Evolutionary conservation across 2,329 filamentous ascomycete species (phyloP).

Genomic region (Curvularia sp.): DNA sequence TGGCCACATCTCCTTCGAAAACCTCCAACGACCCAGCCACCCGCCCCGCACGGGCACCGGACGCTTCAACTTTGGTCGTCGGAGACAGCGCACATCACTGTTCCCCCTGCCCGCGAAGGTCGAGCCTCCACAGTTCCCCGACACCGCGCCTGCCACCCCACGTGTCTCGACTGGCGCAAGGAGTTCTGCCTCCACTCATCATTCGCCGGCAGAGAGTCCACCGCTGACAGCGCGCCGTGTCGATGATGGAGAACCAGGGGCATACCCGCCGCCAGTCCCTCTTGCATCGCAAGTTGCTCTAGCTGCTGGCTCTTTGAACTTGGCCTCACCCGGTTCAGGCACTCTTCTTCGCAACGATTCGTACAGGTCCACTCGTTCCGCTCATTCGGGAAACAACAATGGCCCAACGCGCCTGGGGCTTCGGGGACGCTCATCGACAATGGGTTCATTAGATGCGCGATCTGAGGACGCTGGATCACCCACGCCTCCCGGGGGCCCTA

Average conservation of each 20-base stretch:
- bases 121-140: constrained; percentile 56
- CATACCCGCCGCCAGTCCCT: constrained; percentile 50
- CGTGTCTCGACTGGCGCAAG: constrained; percentile 53
- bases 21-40: constrained; percentile 51
- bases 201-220: constrained; percentile 48
- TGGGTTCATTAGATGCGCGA: constrained; percentile 79
- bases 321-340: constrained; percentile 54
- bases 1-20: constrained; percentile 49
- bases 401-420: constrained; percentile 66
- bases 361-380: constrained; percentile 70
- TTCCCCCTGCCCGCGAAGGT: constrained; percentile 89
- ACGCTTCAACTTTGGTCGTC: constrained; percentile 75
- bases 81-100: constrained; percentile 73
- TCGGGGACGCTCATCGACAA: constrained; percentile 84
- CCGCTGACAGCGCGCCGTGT: constrained; percentile 47
- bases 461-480: constrained; percentile 74
- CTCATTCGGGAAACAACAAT: constrained; percentile 62
- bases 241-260: constrained; percentile 39
- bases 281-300: constrained; percentile 62
- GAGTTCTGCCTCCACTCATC: constrained; percentile 44
- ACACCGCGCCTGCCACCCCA: constrained; percentile 55
- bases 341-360: constrained; percentile 67
- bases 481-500: constrained; percentile 55
- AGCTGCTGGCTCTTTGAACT: constrained; percentile 56
- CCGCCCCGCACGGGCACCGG: constrained; percentile 70